These are phyloP conservation scores for Kodamaea leandrae DNA, from an alignment of 805 yeast species.

Conservation along the genomic window DNA sequence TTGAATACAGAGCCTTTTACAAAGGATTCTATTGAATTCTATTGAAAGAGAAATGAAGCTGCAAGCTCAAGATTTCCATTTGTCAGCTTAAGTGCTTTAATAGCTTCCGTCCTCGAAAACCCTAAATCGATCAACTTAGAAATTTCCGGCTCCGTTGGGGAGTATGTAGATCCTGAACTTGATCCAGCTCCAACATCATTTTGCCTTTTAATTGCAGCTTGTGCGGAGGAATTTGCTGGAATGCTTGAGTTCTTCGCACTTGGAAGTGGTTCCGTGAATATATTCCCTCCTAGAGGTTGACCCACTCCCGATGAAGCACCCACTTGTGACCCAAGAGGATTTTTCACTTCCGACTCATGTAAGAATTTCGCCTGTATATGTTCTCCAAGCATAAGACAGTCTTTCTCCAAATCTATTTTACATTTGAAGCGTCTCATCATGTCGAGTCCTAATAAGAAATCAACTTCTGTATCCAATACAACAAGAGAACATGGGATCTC, in stretches of 20 bases:
- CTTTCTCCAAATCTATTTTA: constrained; percentile 65
- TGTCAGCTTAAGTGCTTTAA: constrained; percentile 61
- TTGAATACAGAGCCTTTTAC: constrained; percentile 25
- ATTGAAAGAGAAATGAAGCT: constrained; percentile 67
- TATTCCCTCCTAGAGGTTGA: constrained; percentile 7
- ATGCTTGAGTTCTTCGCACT: background rate
- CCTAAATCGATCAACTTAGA: constrained; percentile 60
- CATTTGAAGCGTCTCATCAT: constrained; percentile 88
- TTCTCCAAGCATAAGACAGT: constrained; percentile 64
- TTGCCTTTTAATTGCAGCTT: constrained; percentile 14
- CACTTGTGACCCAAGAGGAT: constrained; percentile 15
- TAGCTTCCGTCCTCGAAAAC: constrained; percentile 61
- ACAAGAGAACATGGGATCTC: constrained; percentile 41
- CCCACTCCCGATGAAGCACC: constrained; percentile 2
- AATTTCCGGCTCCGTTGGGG: constrained; percentile 24
- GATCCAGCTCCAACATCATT: background rate
- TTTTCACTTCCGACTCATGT: constrained; percentile 65
- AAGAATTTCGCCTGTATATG: constrained; percentile 70
- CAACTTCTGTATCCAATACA: constrained; percentile 63
- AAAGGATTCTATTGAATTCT: constrained; percentile 5
- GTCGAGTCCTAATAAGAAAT: constrained; percentile 83
- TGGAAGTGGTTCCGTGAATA: constrained; percentile 7
- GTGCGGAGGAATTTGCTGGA: constrained; percentile 8
- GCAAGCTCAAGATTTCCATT: constrained; percentile 83
- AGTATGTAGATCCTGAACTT: constrained; percentile 1